Evolutionary conservation across 2,329 filamentous ascomycete genomes (phyloP).

Genomic region (Aureobasidium pullulans): DNA sequence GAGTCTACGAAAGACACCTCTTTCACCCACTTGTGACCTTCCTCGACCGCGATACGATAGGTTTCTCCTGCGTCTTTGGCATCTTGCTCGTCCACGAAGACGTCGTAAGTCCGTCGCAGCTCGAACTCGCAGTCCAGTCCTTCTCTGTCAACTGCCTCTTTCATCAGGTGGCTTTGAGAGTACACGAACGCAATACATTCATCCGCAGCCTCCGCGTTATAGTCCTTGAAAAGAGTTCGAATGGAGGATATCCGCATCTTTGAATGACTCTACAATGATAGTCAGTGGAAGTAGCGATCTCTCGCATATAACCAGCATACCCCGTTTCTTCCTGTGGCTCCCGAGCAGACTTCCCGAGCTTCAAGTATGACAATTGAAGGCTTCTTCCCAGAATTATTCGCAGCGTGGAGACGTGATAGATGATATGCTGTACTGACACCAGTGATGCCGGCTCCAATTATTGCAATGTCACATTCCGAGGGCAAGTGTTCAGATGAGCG

Average conservation of each 20-base stretch:
- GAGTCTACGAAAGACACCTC: background rate
- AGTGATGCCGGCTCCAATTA: conserved; percentile 36
- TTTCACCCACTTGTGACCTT: conserved; percentile 13
- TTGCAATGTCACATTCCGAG: conserved; percentile 27
- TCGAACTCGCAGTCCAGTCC: conserved; percentile 40
- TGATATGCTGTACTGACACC: conserved; percentile 32
- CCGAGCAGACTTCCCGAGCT: conserved; percentile 32
- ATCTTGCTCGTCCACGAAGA: conserved; percentile 21
- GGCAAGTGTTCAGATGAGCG: conserved; percentile 21
- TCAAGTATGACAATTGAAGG: conserved; percentile 31
- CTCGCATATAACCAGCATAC: background rate
- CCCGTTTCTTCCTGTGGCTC: conserved; percentile 35
- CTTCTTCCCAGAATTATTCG: conserved; percentile 17
- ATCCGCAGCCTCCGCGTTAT: conserved; percentile 25
- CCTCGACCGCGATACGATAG: conserved; percentile 18
- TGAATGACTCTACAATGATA: conserved; percentile 22
- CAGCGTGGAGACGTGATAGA: conserved; percentile 20
- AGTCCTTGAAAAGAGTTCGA: conserved; percentile 19
- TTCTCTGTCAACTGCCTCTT: conserved; percentile 32
- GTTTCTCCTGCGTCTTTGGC: conserved; percentile 29
- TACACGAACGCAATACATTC: conserved; percentile 27
- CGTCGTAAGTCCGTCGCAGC: conserved; percentile 30
- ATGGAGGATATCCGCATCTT: conserved; percentile 30
- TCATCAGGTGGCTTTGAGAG: conserved; percentile 26
- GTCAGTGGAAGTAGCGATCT: background rate